phyloP scores from a whole-genome alignment of 306 rosid genomes.

The Senna tora region DNA sequence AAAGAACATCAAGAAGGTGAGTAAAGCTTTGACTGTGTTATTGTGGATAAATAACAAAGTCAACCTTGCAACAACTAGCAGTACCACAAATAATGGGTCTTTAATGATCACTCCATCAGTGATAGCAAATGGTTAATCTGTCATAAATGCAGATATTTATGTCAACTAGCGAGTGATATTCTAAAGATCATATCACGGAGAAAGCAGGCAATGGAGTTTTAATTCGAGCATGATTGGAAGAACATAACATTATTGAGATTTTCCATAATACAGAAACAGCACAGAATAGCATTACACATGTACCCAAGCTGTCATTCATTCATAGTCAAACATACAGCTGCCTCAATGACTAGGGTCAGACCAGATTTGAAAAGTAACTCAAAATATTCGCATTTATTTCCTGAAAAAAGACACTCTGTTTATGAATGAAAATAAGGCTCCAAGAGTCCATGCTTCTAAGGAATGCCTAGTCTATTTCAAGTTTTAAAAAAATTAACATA shows the following conservation, averaged over 20 bases:
- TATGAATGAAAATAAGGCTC: not conserved
- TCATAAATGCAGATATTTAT: constrained; percentile 15
- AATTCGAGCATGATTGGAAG: not conserved
- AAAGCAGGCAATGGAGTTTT: not conserved
- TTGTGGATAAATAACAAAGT: constrained; percentile 21
- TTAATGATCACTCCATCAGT: not conserved
- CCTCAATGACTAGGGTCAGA: not conserved
- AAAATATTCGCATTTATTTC: too few relatives aligned
- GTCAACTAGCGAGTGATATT: constrained; percentile 15
- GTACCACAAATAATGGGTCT: constrained; percentile 14
- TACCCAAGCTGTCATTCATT: not conserved
- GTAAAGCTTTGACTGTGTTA: not conserved
- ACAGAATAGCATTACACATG: not conserved
- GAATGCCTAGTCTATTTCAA: too few relatives aligned
- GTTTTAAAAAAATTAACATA: not conserved
- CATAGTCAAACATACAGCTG: constrained; percentile 2
- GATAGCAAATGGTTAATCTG: constrained; percentile 1
- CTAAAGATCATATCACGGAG: constrained; percentile 17
- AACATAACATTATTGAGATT: not conserved
- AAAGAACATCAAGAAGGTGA: not conserved
- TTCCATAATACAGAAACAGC: not conserved
- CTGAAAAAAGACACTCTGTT: not conserved
- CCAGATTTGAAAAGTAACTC: not conserved
- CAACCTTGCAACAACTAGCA: constrained; percentile 2
- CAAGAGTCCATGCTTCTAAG: too few relatives aligned